phyloP scores from a whole-genome alignment of 768 basidiomycete species.

The Amanita pseudoporphyria region DNA sequence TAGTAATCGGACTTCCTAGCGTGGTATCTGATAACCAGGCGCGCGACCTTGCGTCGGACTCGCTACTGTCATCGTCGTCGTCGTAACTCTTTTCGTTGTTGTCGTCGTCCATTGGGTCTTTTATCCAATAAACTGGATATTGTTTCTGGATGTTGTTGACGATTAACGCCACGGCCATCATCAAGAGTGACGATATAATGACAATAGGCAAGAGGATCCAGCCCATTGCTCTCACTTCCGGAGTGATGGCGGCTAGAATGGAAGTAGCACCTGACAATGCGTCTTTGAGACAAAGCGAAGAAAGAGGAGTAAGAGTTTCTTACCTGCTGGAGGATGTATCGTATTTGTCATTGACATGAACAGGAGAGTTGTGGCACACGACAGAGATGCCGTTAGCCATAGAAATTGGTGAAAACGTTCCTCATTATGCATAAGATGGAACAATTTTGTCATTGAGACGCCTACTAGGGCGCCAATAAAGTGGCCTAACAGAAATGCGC shows the following conservation, averaged over 20 bases:
- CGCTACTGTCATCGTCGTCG: neutral
- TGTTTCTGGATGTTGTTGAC: slow-evolving; percentile 42
- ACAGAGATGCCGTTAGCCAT: slow-evolving; percentile 41
- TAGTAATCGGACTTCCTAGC: neutral
- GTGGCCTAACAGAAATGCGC: slow-evolving; percentile 40
- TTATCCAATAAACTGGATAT: slow-evolving; percentile 41
- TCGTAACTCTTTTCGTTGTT: neutral
- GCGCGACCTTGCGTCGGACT: neutral
- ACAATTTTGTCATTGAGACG: slow-evolving; percentile 41
- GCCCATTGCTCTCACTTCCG: slow-evolving; percentile 30
- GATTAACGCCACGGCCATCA: slow-evolving; percentile 34
- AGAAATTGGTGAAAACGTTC: slow-evolving; percentile 30
- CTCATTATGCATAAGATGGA: slow-evolving; percentile 31
- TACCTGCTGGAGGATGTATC: slow-evolving; percentile 45
- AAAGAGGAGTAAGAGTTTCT: slow-evolving; percentile 6
- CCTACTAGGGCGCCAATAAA: slow-evolving; percentile 41
- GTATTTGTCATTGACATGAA: slow-evolving; percentile 44
- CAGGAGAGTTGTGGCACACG: slow-evolving; percentile 32
- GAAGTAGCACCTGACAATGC: slow-evolving; percentile 38
- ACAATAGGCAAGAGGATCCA: slow-evolving; percentile 48
- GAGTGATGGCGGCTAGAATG: slow-evolving; percentile 34
- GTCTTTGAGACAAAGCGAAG: neutral
- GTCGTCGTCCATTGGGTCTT: slow-evolving; percentile 7
- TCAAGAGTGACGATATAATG: slow-evolving; percentile 35
- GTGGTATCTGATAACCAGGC: slow-evolving; percentile 1